Conservation (phyloP, 2,329 filamentous ascomycete species). For the Colletotrichum coccodes region DNA sequence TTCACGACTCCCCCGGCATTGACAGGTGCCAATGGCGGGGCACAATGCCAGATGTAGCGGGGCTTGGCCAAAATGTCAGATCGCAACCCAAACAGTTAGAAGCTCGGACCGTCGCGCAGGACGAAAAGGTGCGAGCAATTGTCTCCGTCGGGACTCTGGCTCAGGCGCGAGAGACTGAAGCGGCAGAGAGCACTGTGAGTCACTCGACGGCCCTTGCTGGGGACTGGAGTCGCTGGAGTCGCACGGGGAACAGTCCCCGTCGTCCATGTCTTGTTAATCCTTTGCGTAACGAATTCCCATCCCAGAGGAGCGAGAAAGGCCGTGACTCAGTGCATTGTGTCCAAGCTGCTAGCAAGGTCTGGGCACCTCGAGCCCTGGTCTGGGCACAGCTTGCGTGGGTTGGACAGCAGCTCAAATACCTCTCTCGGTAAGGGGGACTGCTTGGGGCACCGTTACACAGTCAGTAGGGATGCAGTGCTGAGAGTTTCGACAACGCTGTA, state of each 20-base stretch:
- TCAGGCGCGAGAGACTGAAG: neutral
- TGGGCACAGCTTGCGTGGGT: neutral
- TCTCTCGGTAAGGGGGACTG: neutral
- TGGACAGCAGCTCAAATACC: neutral
- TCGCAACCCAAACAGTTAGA: slow-evolving; percentile 18
- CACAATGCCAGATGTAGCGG: slow-evolving; percentile 28
- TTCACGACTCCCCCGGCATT: slow-evolving; percentile 11
- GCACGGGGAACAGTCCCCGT: neutral
- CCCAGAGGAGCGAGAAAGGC: neutral
- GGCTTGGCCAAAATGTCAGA: slow-evolving; percentile 26
- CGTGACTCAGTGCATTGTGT: slow-evolving; percentile 7
- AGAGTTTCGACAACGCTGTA: slow-evolving; percentile 12
- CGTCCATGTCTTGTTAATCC: neutral
- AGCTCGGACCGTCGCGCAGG: slow-evolving; percentile 20
- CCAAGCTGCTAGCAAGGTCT: slow-evolving; percentile 12
- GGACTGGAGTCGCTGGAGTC: neutral
- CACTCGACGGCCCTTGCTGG: neutral
- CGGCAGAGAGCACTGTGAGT: neutral
- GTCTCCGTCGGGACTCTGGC: neutral
- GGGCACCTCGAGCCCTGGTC: neutral
- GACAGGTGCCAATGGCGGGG: slow-evolving; percentile 9
- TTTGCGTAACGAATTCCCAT: neutral
- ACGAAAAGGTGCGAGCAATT: slow-evolving; percentile 18
- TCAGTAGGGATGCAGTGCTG: neutral
- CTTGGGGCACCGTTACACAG: slow-evolving; percentile 13